Evolutionary conservation across 306 rosid genomes (phyloP), one percentile per base, ranked within the genome.

Genomic region (Clitoria ternatea): DNA sequence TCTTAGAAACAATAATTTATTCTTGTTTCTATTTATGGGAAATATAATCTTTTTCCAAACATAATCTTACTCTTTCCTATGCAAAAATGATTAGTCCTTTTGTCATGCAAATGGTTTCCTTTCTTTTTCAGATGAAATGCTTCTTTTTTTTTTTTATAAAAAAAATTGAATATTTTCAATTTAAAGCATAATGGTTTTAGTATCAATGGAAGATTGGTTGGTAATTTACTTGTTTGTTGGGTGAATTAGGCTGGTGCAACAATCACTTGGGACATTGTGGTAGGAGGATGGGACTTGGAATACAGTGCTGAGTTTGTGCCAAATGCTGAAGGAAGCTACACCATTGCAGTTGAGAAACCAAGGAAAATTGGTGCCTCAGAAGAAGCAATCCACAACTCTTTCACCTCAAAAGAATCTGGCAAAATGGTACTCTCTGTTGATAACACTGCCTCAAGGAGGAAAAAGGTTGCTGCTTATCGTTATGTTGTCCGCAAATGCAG

Each of bases 231-330:
- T 43, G 14, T 42, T 42, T 70, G 24, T 60, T 61, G 50, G 17
- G 8, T 54, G 35, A 61, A 69, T 22, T 23, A 90, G 98, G 96
- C 80, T 29, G 97, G 90, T 18, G 97, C 96, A 69, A 89, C 97
- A 3, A 94, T 94, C 29, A 75, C 92, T 20, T 94, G 97, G 99
- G 99, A 91, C 86, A 87, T 94, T 5, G 96, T 91, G 24, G 99
- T 94, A 8, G 99, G 96, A 49, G 96, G 99, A 1, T 91, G 99
- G 99, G 97, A 94, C 40, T 82, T 94, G 48, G 99, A 86, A 70
- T 94, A 94, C 84, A 85, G 96, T 83, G 97, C 92, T 4, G 99
- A 94, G 81, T 94, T 87, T 69, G 84, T 91, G 5, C 96, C 96
- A 0, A 73, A 45, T 62, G 87, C 91, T 32, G 87, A 86, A 71